phyloP scores from a whole-genome alignment of 345 rosid species.

The Eucalyptus dawsonii region DNA sequence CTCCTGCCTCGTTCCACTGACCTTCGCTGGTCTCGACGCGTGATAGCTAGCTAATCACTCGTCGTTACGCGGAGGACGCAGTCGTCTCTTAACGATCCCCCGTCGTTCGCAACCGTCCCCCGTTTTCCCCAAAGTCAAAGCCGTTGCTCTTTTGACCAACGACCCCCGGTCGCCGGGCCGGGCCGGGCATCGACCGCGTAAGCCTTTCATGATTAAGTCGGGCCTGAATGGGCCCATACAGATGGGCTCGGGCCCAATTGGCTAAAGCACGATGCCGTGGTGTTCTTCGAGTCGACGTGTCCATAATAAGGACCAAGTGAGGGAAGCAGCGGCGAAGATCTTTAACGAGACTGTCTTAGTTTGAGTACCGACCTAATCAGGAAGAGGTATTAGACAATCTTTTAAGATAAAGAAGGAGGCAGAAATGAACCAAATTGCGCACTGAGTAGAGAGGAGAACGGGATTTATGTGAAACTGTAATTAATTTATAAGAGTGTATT shows the following conservation, averaged over 20 bases:
- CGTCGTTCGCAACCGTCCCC: background rate
- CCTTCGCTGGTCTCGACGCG: background rate
- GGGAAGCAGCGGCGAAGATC: background rate
- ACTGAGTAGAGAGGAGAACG: fast-evolving
- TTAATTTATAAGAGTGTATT: too few species aligned
- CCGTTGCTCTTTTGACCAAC: background rate
- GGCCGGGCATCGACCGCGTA: background rate
- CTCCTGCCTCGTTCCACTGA: background rate
- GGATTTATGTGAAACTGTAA: too few species aligned
- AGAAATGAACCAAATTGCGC: too few species aligned
- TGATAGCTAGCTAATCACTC: background rate
- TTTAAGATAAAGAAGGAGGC: too few species aligned
- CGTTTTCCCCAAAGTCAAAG: background rate
- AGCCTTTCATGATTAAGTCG: background rate
- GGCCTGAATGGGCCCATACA: background rate
- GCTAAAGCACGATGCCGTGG: background rate
- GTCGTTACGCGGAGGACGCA: background rate
- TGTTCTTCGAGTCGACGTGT: background rate
- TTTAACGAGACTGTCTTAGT: too few species aligned
- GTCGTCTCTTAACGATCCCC: background rate
- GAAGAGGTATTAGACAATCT: background rate
- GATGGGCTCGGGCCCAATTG: background rate
- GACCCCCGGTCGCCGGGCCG: background rate
- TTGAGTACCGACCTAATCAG: background rate
- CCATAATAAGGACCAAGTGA: background rate